Percentiles rank a stretch among this genome's conserved stretches.
These are phyloP conservation scores for Fraxinus latifolia DNA, from an alignment of 305 asterid genomes.

Conservation along the genomic window DNA sequence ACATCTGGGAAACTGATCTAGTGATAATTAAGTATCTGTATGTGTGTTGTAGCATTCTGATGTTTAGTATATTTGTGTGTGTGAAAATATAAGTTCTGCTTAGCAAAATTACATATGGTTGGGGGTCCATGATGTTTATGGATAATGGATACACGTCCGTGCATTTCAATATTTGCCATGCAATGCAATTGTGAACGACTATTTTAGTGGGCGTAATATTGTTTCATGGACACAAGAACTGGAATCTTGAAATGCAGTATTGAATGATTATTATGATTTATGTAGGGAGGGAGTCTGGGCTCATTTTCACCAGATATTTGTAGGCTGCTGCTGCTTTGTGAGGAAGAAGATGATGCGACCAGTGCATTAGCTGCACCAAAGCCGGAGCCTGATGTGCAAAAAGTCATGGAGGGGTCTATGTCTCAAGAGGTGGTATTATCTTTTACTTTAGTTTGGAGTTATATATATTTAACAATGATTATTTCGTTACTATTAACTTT, in stretches of 20 bases:
- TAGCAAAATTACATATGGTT: not conserved
- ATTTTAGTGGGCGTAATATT: not conserved
- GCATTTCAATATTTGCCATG: slow-evolving; percentile 1
- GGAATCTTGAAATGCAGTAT: slow-evolving; percentile 15
- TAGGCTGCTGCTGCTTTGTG: slow-evolving; percentile 80
- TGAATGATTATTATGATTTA: slow-evolving; percentile 22
- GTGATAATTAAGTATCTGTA: not conserved
- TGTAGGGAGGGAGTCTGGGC: slow-evolving; percentile 80
- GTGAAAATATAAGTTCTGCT: not conserved
- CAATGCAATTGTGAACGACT: not conserved
- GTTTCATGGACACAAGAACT: slow-evolving; percentile 8
- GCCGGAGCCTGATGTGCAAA: slow-evolving; percentile 72
- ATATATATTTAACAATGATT: not conserved
- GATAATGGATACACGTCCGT: not conserved
- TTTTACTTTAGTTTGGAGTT: not conserved
- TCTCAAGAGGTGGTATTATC: slow-evolving; percentile 56
- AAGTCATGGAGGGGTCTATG: slow-evolving; percentile 43
- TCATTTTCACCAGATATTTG: slow-evolving; percentile 70
- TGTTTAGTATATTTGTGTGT: not conserved
- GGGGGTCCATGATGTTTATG: not conserved
- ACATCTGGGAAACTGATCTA: slow-evolving; percentile 7
- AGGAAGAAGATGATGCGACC: slow-evolving; percentile 98
- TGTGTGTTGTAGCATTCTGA: not conserved
- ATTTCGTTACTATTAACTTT: not conserved
- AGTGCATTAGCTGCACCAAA: slow-evolving; percentile 83